A percentile compares a stretch with the other conserved stretches of the same genome.
phyloP scores from a whole-genome alignment of 2,329 filamentous ascomycete species.

The Pyrenochaeta sp. region DNA sequence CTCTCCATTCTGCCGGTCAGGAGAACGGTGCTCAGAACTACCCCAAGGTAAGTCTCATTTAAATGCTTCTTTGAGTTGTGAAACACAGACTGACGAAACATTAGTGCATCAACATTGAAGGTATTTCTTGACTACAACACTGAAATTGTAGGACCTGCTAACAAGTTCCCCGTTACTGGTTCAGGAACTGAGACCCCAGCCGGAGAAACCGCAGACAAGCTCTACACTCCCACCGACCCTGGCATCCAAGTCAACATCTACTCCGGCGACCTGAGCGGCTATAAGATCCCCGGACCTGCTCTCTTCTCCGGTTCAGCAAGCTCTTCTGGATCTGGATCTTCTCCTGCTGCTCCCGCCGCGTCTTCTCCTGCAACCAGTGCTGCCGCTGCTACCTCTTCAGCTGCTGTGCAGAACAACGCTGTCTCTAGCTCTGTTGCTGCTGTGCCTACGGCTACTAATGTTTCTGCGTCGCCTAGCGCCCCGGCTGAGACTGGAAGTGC shows the following conservation, averaged over 20 bases:
- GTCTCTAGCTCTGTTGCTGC: slow-evolving; percentile 6
- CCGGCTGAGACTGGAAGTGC: slow-evolving; percentile 6
- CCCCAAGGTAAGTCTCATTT: no score
- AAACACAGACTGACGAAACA: no score
- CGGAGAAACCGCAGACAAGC: slow-evolving; percentile 58
- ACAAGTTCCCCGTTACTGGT: no score
- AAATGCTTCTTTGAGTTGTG: no score
- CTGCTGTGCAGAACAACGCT: slow-evolving; percentile 8
- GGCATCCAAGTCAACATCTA: slow-evolving; percentile 70
- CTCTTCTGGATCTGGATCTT: slow-evolving; percentile 15
- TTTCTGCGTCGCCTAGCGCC: neutral
- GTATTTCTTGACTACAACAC: no score
- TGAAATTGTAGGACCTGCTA: no score
- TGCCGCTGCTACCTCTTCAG: slow-evolving; percentile 8
- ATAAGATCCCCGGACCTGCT: slow-evolving; percentile 62
- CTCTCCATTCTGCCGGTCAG: slow-evolving; percentile 62
- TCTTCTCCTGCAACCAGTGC: slow-evolving; percentile 16
- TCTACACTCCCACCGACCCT: slow-evolving; percentile 65
- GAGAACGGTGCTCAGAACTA: slow-evolving; percentile 56
- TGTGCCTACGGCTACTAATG: neutral
- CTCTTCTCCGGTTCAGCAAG: slow-evolving; percentile 37
- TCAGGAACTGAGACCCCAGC: slow-evolving; percentile 55
- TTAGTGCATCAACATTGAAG: slow-evolving; percentile 59
- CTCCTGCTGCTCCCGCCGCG: slow-evolving; percentile 12
- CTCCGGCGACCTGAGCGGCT: slow-evolving; percentile 47